Base-by-base conservation (phyloP, 345 rosid genomes). In the Rhizophora mangle region DNA sequence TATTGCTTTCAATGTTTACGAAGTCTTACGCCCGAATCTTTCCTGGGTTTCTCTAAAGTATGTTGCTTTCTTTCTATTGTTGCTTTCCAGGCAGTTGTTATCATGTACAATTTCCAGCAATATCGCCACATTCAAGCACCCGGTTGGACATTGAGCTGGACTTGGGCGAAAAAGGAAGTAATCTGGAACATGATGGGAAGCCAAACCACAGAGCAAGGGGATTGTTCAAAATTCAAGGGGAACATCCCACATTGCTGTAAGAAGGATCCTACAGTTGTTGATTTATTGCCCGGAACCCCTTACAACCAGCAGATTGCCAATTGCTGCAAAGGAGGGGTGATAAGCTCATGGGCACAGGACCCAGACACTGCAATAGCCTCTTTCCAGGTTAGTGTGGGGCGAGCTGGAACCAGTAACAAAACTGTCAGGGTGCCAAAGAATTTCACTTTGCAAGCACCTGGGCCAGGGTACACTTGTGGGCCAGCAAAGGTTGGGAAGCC, bases 341-440 rank as follows among this genome's bases (percentile, higher is more conserved):
- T 62, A 16, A 62, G 4, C 19, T 36, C 65, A 0, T 34, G 46
- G 65, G 47, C 47, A 8, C 65, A 62, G 46, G 47, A 62, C n/a
- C 65, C 65, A 8, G 43, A 13, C 43, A 32, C 43, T 62, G 43
- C 65, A 2, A 6, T 34, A 62, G 34, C 37, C 49, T 62, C 65
- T 20, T 62, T 62, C 18, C 65, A 62, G n/a, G 34, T 62, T 47
- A 62, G 46, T n/a, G 65, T 62, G 46, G 65, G 65, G 20, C 9
- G 4, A 2, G 68, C 68, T 47, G 68, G 56, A 43, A 64, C 56
- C 30, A 64, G 4, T 6, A 64, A 64, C 57, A 64, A 6, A 36
- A 62, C 68, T 64, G 68, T 64, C 68, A 64, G 32, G 56, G 20
- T 64, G 34, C 68, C 68, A 6, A 64, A 39, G 68, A 64, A 64